Evolutionary conservation across 1,284 basidiomycete species (phyloP).

Genomic region (Cutaneotrichosporon cavernicola): DNA sequence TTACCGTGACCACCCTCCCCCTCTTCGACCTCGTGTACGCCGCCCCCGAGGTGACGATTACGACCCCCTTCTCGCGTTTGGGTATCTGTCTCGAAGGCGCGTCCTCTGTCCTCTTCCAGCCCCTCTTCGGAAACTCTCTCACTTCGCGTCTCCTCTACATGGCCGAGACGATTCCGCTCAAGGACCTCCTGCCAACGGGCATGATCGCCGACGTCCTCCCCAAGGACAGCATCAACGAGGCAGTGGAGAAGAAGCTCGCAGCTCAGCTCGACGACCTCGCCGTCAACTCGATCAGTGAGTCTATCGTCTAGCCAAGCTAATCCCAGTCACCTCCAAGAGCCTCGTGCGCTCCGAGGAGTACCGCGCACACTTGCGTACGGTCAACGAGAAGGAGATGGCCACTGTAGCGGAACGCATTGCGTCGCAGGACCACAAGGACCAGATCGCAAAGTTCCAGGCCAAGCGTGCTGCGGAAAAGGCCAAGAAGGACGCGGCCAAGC

Average conservation of each 20-base stretch:
- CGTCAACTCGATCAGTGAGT: slow-evolving; percentile 16
- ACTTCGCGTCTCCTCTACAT: slow-evolving; percentile 24
- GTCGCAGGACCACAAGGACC: slow-evolving; percentile 20
- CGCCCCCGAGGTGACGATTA: slow-evolving; percentile 20
- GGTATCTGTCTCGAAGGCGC: slow-evolving; percentile 26
- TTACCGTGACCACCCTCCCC: slow-evolving; percentile 26
- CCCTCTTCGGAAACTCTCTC: slow-evolving; percentile 20
- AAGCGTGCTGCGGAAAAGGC: slow-evolving; percentile 17
- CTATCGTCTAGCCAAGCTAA: not conserved
- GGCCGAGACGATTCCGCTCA: slow-evolving; percentile 22
- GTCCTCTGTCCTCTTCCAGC: slow-evolving; percentile 23
- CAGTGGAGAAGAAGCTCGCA: slow-evolving; percentile 13
- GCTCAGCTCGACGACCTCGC: slow-evolving; percentile 21
- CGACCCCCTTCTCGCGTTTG: slow-evolving; percentile 27
- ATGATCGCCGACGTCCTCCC: slow-evolving; percentile 18
- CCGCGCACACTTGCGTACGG: slow-evolving; percentile 11
- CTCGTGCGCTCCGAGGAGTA: slow-evolving; percentile 14
- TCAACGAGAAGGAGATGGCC: slow-evolving; percentile 23
- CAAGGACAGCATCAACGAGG: slow-evolving; percentile 14
- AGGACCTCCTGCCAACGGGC: slow-evolving; percentile 17
- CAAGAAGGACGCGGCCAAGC: slow-evolving; percentile 16
- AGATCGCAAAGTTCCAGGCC: slow-evolving; percentile 16
- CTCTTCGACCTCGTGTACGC: slow-evolving; percentile 28
- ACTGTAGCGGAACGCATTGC: slow-evolving; percentile 14
- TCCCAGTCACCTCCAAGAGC: slow-evolving; percentile 20